Conservation (phyloP, 164 flowering plant species). For the Echeveria elegans region DNA sequence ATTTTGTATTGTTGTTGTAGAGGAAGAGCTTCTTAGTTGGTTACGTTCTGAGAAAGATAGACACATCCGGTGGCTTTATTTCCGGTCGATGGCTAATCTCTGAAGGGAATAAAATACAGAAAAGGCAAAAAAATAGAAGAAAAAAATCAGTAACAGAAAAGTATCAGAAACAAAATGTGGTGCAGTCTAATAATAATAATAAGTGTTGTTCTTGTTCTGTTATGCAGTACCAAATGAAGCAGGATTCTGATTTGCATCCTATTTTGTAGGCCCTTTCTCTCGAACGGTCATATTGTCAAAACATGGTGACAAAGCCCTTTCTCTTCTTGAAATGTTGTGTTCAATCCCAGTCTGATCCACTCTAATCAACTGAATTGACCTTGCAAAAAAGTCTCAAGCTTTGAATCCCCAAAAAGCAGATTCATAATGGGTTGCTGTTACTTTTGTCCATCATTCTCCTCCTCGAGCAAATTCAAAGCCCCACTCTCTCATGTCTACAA, state of each 20-base stretch:
- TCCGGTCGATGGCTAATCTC: too few species aligned
- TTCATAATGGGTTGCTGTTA: background rate
- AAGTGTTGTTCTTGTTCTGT: too few species aligned
- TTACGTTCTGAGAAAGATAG: too few species aligned
- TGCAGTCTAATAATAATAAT: too few species aligned
- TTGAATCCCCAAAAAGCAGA: background rate
- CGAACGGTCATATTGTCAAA: constrained; percentile 5
- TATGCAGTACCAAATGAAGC: too few species aligned
- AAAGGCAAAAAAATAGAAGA: too few species aligned
- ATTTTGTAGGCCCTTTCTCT: background rate
- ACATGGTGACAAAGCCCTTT: background rate
- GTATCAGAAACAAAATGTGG: too few species aligned
- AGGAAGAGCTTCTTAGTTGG: too few species aligned
- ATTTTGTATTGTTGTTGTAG: too few species aligned
- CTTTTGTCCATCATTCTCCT: background rate
- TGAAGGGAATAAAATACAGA: too few species aligned
- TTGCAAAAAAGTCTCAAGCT: background rate
- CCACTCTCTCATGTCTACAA: background rate
- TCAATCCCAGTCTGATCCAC: background rate
- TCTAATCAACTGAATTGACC: background rate
- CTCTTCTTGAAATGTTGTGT: background rate
- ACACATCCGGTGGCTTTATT: too few species aligned
- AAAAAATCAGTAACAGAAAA: too few species aligned
- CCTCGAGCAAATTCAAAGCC: background rate
- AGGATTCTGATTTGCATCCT: background rate